Evolutionary conservation across 495 filamentous ascomycete genomes (phyloP).

Genomic region (Aspergillus haitiensis): DNA sequence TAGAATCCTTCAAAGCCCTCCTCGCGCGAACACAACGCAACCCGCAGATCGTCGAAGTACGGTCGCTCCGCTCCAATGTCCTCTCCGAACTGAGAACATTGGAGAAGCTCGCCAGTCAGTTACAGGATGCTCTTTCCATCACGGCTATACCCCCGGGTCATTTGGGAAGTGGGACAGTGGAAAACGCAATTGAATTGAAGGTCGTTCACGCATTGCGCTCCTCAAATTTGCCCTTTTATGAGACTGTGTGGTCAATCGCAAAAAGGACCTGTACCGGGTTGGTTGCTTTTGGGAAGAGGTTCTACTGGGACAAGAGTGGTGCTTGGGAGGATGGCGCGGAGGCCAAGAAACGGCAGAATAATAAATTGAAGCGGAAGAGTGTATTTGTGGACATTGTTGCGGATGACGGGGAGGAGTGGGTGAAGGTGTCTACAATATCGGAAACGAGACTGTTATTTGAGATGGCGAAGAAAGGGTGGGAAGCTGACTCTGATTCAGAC

Average conservation of each 20-base stretch:
- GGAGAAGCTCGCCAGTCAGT: constrained; percentile 44
- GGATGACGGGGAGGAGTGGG: constrained; percentile 57
- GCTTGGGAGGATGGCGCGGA: constrained; percentile 8
- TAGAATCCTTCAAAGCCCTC: constrained; percentile 48
- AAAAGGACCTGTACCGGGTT: constrained; percentile 48
- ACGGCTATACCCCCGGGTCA: constrained; percentile 5
- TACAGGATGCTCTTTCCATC: constrained; percentile 17
- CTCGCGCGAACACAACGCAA: constrained; percentile 46
- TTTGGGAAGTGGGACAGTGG: neutral
- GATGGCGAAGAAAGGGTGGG: constrained; percentile 65
- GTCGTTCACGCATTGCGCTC: constrained; percentile 52
- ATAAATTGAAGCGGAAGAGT: constrained; percentile 29
- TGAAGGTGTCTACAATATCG: constrained; percentile 62
- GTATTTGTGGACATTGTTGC: constrained; percentile 40
- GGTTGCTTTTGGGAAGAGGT: constrained; percentile 53
- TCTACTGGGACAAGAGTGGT: constrained; percentile 49
- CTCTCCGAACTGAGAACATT: constrained; percentile 51
- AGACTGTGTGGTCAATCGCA: constrained; percentile 55
- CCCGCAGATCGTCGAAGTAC: constrained; percentile 53
- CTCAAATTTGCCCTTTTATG: constrained; percentile 59
- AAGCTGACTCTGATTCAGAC: constrained; percentile 41
- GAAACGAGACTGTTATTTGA: constrained; percentile 58
- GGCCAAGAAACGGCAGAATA: constrained; percentile 22
- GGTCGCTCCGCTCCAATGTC: constrained; percentile 51
- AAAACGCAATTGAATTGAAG: constrained; percentile 26